Conservation (phyloP, 2,329 filamentous ascomycete species). For the Alternaria angustiovoidea region DNA sequence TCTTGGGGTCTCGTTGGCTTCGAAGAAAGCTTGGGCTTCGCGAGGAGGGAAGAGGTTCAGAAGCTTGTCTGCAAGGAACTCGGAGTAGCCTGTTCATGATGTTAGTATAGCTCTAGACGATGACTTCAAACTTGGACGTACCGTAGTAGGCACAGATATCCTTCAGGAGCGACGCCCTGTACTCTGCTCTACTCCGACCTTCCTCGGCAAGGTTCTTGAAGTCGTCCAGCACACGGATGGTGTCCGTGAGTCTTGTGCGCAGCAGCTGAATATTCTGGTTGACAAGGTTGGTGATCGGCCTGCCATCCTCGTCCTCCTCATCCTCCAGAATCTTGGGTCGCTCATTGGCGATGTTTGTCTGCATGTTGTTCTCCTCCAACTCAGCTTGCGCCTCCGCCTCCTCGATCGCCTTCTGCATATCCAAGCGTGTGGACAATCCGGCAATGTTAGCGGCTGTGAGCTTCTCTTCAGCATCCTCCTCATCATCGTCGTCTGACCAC, state of each 20-base stretch:
- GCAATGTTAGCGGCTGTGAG: slow-evolving; percentile 96
- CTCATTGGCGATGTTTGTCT: slow-evolving; percentile 85
- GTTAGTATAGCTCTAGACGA: background rate
- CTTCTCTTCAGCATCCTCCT: slow-evolving; percentile 86
- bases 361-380: slow-evolving; percentile 81
- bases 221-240: slow-evolving; percentile 88
- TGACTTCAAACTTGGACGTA: background rate
- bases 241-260: slow-evolving; percentile 88
- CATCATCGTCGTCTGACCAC: slow-evolving; percentile 97
- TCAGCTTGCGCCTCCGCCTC: slow-evolving; percentile 86
- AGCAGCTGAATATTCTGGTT: slow-evolving; percentile 86
- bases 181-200: slow-evolving; percentile 84
- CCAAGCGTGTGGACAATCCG: slow-evolving; percentile 84
- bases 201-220: slow-evolving; percentile 83
- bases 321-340: slow-evolving; percentile 71
- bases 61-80: slow-evolving; percentile 94
- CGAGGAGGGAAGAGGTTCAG: slow-evolving; percentile 89
- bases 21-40: slow-evolving; percentile 97
- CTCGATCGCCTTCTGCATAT: slow-evolving; percentile 77
- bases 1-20: slow-evolving; percentile 94
- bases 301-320: slow-evolving; percentile 66
- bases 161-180: slow-evolving; percentile 83
- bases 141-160: slow-evolving; percentile 96
- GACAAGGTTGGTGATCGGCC: slow-evolving; percentile 69
- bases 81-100: slow-evolving; percentile 70